Percentiles rank a stretch among this genome's conserved stretches.
Conservation (phyloP, 192 early-diverging fungal genomes). For the Gryganskiella cystojenkinii region DNA sequence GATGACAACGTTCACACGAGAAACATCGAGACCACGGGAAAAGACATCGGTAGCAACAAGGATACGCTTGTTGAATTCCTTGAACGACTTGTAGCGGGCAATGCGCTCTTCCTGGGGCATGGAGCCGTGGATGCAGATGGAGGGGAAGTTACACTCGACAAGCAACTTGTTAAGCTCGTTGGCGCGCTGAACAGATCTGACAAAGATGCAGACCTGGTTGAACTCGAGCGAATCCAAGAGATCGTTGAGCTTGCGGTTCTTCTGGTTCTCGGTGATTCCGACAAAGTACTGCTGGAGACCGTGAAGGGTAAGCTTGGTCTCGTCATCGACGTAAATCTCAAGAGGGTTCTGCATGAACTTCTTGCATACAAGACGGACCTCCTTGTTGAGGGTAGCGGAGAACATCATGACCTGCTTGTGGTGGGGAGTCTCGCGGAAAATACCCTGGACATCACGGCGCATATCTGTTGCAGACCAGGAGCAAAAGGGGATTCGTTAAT, state of each 20-base stretch:
- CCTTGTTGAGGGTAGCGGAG: slow-evolving; percentile 94
- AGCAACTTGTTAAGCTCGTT: slow-evolving; percentile 89
- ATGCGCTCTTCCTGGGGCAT: slow-evolving; percentile 96
- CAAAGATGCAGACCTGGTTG: slow-evolving; percentile 99
- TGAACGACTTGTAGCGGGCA: slow-evolving; percentile 92
- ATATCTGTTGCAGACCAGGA: slow-evolving; percentile 74
- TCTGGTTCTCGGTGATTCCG: slow-evolving; percentile 83
- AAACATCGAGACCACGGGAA: slow-evolving; percentile 98
- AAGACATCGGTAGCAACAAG: slow-evolving; percentile 98
- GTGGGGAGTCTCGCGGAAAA: slow-evolving; percentile 94
- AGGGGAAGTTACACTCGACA: slow-evolving; percentile 91
- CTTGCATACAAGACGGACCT: slow-evolving; percentile 92
- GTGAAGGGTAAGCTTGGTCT: slow-evolving; percentile 97
- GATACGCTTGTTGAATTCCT: slow-evolving; percentile 93
- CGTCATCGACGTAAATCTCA: slow-evolving; percentile 98
- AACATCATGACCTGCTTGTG: slow-evolving; percentile 99
- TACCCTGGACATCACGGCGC: slow-evolving; percentile 97
- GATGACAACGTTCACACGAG: slow-evolving; percentile 98
- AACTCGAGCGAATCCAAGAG: slow-evolving; percentile 95
- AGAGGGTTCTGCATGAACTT: slow-evolving; percentile 98
- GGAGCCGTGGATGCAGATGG: slow-evolving; percentile 91
- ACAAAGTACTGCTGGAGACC: slow-evolving; percentile 97
- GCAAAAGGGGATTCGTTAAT: not conserved
- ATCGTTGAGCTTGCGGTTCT: slow-evolving; percentile 95
- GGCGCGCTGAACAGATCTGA: slow-evolving; percentile 90